Percentiles rank a stretch among this genome's conserved stretches.
Conservation (phyloP, 1,139 yeast species). For the Yamadazyma conglobata region DNA sequence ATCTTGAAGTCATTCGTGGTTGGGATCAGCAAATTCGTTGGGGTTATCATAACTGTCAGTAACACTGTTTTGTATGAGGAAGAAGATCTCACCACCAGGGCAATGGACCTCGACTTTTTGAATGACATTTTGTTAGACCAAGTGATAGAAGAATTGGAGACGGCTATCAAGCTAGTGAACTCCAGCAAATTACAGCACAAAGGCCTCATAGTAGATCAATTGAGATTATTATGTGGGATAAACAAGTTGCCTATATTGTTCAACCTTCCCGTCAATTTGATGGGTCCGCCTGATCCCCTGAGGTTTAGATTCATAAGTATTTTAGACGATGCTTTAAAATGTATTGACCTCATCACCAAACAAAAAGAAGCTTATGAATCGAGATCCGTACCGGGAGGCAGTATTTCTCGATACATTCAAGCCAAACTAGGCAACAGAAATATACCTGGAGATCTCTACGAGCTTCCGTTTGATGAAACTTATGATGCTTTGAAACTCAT, state of each 20-base stretch:
- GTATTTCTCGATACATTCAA: constrained; percentile 50
- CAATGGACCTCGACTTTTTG: constrained; percentile 49
- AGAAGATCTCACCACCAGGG: constrained; percentile 67
- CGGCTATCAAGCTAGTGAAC: constrained; percentile 21
- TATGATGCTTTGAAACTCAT: constrained; percentile 33
- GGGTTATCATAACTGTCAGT: constrained; percentile 46
- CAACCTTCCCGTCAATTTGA: constrained; percentile 21
- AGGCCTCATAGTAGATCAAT: constrained; percentile 21
- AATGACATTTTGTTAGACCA: constrained; percentile 21
- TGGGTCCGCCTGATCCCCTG: constrained; percentile 9
- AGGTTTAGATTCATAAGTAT: constrained; percentile 12
- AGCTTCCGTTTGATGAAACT: constrained; percentile 21
- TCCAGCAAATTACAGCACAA: constrained; percentile 9
- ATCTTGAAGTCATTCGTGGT: constrained; percentile 46
- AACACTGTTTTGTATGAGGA: constrained; percentile 69
- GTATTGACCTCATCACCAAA: constrained; percentile 13
- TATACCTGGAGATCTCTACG: constrained; percentile 48
- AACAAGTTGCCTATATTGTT: constrained; percentile 28
- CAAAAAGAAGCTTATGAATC: constrained; percentile 4
- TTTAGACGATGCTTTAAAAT: constrained; percentile 16
- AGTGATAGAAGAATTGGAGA: constrained; percentile 22
- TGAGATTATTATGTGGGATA: constrained; percentile 25
- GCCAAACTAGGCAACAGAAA: constrained; percentile 53
- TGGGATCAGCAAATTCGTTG: constrained; percentile 53
- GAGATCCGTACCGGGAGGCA: constrained; percentile 23